Evolutionary conservation across 2,329 filamentous ascomycete genomes (phyloP).

Genomic region (Metarhizium robertsii): DNA sequence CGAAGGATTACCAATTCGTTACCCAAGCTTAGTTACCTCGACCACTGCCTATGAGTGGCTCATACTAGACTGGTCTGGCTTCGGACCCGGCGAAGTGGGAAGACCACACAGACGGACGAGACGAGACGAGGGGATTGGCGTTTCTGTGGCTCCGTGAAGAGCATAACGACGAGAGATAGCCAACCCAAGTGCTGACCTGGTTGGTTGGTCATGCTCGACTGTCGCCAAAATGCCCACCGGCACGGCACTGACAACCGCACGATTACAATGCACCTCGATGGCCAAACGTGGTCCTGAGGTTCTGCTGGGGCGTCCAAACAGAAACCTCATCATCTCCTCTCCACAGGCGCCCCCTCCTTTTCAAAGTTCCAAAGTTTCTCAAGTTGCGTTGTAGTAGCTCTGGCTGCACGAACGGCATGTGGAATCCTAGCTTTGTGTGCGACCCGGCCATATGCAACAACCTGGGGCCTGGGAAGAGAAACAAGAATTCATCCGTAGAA

Average conservation of each 20-base stretch:
- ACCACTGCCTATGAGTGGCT: neutral
- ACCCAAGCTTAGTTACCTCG: neutral
- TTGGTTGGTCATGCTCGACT: neutral
- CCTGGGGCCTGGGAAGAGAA: too few species aligned
- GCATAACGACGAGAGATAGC: neutral
- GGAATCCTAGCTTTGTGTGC: too few species aligned
- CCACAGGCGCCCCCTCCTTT: too few species aligned
- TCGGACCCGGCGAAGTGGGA: neutral
- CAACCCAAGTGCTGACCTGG: neutral
- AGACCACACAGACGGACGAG: neutral
- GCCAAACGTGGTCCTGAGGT: neutral
- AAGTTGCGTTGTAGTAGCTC: too few species aligned
- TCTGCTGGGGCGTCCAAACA: neutral
- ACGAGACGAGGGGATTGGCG: neutral
- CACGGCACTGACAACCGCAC: neutral
- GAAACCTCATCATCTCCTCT: neutral
- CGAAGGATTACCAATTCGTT: neutral
- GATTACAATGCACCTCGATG: neutral
- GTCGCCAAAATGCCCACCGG: neutral
- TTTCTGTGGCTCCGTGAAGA: neutral
- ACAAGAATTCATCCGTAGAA: too few species aligned
- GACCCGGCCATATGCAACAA: too few species aligned
- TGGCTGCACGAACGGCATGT: too few species aligned
- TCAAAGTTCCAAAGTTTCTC: too few species aligned
- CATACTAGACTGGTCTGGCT: neutral